A percentile compares a stretch with the other conserved stretches of the same genome.
These are phyloP conservation scores for Brassica cretica DNA, from an alignment of 345 rosid species.

Conservation along the genomic window DNA sequence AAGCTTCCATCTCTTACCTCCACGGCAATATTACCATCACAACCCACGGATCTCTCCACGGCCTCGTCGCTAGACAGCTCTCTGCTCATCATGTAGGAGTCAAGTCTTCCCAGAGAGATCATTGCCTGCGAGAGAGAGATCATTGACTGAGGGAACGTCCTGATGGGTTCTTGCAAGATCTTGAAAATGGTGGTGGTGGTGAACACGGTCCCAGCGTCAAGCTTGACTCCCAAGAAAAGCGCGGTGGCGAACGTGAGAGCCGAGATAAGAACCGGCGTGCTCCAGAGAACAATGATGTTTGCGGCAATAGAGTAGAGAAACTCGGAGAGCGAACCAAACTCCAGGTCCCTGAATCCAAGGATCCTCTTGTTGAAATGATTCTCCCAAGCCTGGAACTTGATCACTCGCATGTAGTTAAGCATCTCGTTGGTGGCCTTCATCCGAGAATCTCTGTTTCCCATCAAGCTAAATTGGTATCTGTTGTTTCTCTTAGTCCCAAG, in stretches of 20 bases:
- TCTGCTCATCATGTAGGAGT: constrained; percentile 72
- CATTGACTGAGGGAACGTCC: constrained; percentile 89
- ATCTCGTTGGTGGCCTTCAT: constrained; percentile 96
- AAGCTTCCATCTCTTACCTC: constrained; percentile 70
- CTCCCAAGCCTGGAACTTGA: constrained; percentile 97
- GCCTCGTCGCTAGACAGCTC: constrained; percentile 58
- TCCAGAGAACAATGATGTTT: constrained; percentile 75
- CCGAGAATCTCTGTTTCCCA: constrained; percentile 77
- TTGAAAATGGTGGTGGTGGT: constrained; percentile 82
- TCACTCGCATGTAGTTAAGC: constrained; percentile 90
- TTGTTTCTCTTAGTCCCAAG: constrained; percentile 69
- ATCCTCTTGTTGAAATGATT: constrained; percentile 85
- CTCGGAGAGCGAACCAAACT: constrained; percentile 78
- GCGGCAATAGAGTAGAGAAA: constrained; percentile 72
- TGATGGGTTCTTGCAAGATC: constrained; percentile 91
- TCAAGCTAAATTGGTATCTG: constrained; percentile 59
- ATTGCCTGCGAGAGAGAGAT: constrained; percentile 90
- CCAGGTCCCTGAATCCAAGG: constrained; percentile 62
- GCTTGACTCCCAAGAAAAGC: constrained; percentile 58
- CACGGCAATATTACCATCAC: constrained; percentile 59
- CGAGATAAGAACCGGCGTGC: constrained; percentile 75
- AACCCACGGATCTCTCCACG: constrained; percentile 60
- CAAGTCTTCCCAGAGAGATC: constrained; percentile 82
- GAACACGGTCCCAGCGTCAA: constrained; percentile 87
- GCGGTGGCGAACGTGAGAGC: constrained; percentile 79